These are phyloP conservation scores for Termitomyces sp. DNA, from an alignment of 768 basidiomycete genomes.

Conservation along the genomic window DNA sequence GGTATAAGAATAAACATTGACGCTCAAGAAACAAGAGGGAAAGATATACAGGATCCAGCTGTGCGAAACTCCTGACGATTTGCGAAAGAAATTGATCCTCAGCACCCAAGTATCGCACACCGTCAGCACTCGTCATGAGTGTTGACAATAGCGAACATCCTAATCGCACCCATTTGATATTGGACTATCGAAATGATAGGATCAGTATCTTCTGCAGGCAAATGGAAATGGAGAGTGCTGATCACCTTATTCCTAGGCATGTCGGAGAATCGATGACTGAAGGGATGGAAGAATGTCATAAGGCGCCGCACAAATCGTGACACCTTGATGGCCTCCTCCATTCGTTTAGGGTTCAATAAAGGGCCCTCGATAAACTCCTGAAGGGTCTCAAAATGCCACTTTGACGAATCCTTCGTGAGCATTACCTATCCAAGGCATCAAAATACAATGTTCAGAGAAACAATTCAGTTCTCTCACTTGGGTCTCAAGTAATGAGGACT, in stretches of 20 bases:
- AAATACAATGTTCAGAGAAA: background rate
- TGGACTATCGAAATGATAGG: conserved; percentile 39
- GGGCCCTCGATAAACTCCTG: conserved; percentile 91
- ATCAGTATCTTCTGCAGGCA: background rate
- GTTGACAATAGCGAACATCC: conserved; percentile 82
- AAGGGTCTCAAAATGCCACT: conserved; percentile 90
- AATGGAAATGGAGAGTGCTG: background rate
- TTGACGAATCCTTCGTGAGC: conserved; percentile 80
- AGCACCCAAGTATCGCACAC: conserved; percentile 66
- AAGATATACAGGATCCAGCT: conserved; percentile 79
- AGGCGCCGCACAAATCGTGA: conserved; percentile 85
- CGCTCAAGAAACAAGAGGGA: background rate
- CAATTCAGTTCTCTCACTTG: conserved; percentile 45
- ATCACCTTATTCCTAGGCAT: conserved; percentile 61
- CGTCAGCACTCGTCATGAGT: conserved; percentile 77
- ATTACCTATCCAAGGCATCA: conserved; percentile 52
- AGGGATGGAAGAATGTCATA: conserved; percentile 93
- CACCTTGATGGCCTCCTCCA: conserved; percentile 92
- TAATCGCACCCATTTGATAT: conserved; percentile 79
- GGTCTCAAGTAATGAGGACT: conserved; percentile 77
- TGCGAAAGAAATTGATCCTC: conserved; percentile 87
- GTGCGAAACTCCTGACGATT: conserved; percentile 81
- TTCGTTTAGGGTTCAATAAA: conserved; percentile 80
- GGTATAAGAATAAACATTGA: background rate
- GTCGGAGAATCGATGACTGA: conserved; percentile 82